phyloP scores from a whole-genome alignment of 768 basidiomycete species.

The Serendipita sp. region DNA sequence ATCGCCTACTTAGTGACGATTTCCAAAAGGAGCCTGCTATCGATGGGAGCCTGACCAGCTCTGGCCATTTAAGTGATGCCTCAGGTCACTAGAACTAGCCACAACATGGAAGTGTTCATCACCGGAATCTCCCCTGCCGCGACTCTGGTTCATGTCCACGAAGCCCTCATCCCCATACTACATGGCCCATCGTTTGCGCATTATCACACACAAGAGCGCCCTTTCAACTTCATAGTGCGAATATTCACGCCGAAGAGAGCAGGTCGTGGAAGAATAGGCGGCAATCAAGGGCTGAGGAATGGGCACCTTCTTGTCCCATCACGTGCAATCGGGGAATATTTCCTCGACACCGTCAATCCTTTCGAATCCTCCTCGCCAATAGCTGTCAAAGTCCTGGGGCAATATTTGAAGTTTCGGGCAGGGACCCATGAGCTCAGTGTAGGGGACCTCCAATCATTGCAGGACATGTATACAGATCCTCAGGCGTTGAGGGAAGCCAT shows the following conservation, averaged over 20 bases:
- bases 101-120: conserved; percentile 26
- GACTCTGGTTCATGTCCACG: conserved; percentile 42
- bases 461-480: neutral
- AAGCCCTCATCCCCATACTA: conserved; percentile 37
- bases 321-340: conserved; percentile 21
- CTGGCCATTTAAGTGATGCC: neutral
- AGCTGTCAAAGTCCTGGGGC: neutral
- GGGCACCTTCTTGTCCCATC: conserved; percentile 36
- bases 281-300: conserved; percentile 17
- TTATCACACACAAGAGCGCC: conserved; percentile 20
- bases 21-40: neutral
- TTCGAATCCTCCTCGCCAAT: neutral
- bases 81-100: neutral
- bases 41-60: neutral
- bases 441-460: neutral
- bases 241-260: conserved; percentile 27
- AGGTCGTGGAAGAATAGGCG: conserved; percentile 11
- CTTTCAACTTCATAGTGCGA: conserved; percentile 39
- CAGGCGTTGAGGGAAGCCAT: neutral
- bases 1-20: neutral
- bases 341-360: neutral
- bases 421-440: neutral
- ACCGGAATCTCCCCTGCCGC: conserved; percentile 23
- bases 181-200: conserved; percentile 32
- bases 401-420: neutral